Evolutionary conservation across 495 filamentous ascomycete genomes (phyloP).

Genomic region (Aspergillus sclerotiicarbonarius): DNA sequence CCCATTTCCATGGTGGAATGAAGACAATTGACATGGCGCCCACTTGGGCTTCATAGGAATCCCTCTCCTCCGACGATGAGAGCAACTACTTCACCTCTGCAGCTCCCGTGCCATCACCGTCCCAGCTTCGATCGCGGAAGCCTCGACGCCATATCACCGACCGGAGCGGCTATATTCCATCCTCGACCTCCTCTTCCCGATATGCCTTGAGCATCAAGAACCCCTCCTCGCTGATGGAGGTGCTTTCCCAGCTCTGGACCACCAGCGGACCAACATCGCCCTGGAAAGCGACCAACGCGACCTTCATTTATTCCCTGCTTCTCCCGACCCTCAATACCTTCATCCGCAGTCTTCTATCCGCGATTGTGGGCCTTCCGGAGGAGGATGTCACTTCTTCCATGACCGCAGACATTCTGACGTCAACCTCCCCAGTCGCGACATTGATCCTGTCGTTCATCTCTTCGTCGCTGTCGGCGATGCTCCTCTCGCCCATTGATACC

Average conservation of each 20-base stretch:
- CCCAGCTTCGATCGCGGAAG: conserved; percentile 49
- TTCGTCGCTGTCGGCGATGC: conserved; percentile 71
- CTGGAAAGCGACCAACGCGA: conserved; percentile 92
- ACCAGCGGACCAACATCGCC: conserved; percentile 87
- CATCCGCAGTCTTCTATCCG: conserved; percentile 77
- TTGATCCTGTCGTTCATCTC: conserved; percentile 80
- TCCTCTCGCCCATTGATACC: conserved; percentile 84
- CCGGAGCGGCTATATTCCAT: conserved; percentile 48
- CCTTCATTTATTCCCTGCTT: conserved; percentile 83
- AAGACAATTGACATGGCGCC: conserved; percentile 15
- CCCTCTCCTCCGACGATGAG: conserved; percentile 70
- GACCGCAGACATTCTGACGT: conserved; percentile 62
- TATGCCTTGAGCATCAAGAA: conserved; percentile 67
- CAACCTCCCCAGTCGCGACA: conserved; percentile 68
- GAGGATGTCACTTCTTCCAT: conserved; percentile 57
- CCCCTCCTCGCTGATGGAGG: conserved; percentile 72
- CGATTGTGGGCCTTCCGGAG: conserved; percentile 80
- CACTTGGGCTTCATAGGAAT: conserved; percentile 25
- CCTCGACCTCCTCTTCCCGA: conserved; percentile 39
- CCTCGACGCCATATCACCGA: conserved; percentile 47
- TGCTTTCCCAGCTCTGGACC: conserved; percentile 80
- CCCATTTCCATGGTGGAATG: background rate
- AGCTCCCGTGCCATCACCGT: conserved; percentile 58
- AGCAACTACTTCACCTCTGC: conserved; percentile 81
- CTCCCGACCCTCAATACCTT: conserved; percentile 82